These are phyloP conservation scores for Alternaria arborescens DNA, from an alignment of 2,329 filamentous ascomycete species.

Conservation along the genomic window DNA sequence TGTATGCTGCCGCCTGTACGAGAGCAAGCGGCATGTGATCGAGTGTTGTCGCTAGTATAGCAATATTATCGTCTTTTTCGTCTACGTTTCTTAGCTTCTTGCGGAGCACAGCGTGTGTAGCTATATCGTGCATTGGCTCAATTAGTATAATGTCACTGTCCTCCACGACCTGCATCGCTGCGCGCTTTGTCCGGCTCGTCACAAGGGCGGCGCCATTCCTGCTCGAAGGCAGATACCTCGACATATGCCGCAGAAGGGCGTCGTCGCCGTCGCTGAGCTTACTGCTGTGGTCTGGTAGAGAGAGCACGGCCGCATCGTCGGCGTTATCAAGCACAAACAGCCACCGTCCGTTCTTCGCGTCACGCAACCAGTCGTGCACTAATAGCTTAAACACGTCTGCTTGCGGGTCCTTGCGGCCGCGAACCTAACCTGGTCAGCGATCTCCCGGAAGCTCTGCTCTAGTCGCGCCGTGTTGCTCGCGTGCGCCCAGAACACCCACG, in stretches of 20 bases:
- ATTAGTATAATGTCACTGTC: conserved; percentile 10
- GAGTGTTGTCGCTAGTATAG: conserved; percentile 28
- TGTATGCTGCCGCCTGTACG: conserved; percentile 44
- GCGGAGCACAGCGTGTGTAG: conserved; percentile 10
- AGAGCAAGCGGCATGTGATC: conserved; percentile 49
- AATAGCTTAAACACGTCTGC: not conserved
- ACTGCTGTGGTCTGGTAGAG: no score
- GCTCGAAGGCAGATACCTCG: no score
- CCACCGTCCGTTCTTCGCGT: not conserved
- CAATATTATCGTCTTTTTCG: not conserved
- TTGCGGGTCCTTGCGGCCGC: no score
- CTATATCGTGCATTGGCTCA: conserved; percentile 19
- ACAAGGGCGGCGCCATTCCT: conserved; percentile 22
- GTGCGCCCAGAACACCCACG: no score
- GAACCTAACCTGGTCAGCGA: no score
- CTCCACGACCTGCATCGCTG: conserved; percentile 18
- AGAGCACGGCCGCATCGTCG: no score
- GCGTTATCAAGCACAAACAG: no score
- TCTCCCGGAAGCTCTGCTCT: no score
- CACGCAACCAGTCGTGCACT: conserved; percentile 3
- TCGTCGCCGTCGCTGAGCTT: no score
- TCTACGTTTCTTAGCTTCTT: conserved; percentile 16
- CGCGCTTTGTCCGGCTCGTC: conserved; percentile 19
- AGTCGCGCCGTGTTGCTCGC: no score
- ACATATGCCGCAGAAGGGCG: no score